phyloP scores from a whole-genome alignment of 2,329 filamentous ascomycete genomes.

The Nothophoma quercina region DNA sequence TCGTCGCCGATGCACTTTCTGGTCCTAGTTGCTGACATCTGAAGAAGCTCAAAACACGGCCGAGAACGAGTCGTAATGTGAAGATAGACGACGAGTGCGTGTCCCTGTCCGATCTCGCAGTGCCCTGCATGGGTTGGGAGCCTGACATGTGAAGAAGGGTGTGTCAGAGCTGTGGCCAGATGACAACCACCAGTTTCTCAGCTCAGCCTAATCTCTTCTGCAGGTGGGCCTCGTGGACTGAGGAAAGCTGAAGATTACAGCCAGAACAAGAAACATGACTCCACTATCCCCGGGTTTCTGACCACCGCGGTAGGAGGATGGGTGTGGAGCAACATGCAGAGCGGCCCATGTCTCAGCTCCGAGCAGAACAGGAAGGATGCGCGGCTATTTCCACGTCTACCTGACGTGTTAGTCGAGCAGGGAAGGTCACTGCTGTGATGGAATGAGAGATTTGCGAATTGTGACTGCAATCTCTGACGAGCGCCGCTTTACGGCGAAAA shows the following conservation, averaged over 20 bases:
- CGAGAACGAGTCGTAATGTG: too few species aligned
- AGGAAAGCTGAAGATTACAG: conserved; percentile 7
- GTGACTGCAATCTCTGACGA: background rate
- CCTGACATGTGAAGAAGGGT: conserved; percentile 20
- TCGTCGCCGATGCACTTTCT: too few species aligned
- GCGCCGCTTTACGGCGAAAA: conserved; percentile 1
- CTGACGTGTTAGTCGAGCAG: background rate
- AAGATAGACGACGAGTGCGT: too few species aligned
- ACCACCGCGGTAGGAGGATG: conserved; percentile 4
- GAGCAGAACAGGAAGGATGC: background rate
- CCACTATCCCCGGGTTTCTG: conserved; percentile 19
- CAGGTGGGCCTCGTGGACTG: conserved; percentile 26
- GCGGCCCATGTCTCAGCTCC: conserved; percentile 11
- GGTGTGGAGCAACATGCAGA: conserved; percentile 9
- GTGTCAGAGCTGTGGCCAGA: conserved; percentile 4
- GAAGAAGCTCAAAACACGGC: too few species aligned
- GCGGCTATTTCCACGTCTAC: background rate
- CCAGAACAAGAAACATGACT: conserved; percentile 15
- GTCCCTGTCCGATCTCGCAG: background rate
- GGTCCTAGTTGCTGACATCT: too few species aligned
- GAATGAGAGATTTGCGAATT: background rate
- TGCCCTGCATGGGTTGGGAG: background rate
- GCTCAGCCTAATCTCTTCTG: conserved; percentile 17
- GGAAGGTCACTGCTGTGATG: conserved; percentile 7
- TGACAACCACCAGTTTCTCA: conserved; percentile 7